A percentile compares a stretch with the other conserved stretches of the same genome.
Evolutionary conservation across 192 early-diverging fungal genomes (phyloP).

Genomic region (Spizellomyces sp.): DNA sequence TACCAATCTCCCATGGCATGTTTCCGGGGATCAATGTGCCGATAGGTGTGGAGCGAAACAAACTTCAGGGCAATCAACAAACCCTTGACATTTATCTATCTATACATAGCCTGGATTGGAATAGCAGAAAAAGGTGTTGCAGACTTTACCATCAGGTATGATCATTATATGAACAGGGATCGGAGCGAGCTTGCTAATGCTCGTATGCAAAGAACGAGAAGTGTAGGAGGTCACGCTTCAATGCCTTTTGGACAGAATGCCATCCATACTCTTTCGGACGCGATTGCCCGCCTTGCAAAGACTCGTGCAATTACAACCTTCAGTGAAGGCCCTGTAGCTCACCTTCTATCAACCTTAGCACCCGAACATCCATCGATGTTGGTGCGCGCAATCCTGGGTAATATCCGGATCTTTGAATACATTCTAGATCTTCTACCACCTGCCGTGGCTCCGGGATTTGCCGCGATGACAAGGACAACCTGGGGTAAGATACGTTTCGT

Average conservation of each 20-base stretch:
- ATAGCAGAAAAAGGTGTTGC: constrained; percentile 47
- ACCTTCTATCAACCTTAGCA: constrained; percentile 3
- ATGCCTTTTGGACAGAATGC: constrained; percentile 43
- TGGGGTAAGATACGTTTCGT: background rate
- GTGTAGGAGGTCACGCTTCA: constrained; percentile 49
- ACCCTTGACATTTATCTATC: background rate
- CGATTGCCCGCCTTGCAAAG: constrained; percentile 33
- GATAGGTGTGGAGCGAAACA: constrained; percentile 7
- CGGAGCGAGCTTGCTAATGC: background rate
- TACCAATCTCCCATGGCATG: constrained; percentile 39
- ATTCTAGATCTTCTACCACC: constrained; percentile 3
- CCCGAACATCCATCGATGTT: constrained; percentile 14
- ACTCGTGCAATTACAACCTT: constrained; percentile 28
- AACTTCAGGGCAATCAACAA: background rate
- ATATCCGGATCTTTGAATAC: background rate
- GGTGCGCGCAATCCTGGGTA: constrained; percentile 5
- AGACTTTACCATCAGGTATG: constrained; percentile 36
- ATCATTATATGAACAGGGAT: background rate
- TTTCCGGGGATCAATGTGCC: constrained; percentile 24
- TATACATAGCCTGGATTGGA: constrained; percentile 34
- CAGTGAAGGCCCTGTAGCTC: constrained; percentile 15
- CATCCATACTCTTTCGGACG: constrained; percentile 40
- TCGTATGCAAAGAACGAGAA: constrained; percentile 3
- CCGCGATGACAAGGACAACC: constrained; percentile 28
- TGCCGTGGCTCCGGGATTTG: constrained; percentile 10